Conservation (phyloP, 1,284 basidiomycete genomes). For the Anthracocystis setariae region DNA sequence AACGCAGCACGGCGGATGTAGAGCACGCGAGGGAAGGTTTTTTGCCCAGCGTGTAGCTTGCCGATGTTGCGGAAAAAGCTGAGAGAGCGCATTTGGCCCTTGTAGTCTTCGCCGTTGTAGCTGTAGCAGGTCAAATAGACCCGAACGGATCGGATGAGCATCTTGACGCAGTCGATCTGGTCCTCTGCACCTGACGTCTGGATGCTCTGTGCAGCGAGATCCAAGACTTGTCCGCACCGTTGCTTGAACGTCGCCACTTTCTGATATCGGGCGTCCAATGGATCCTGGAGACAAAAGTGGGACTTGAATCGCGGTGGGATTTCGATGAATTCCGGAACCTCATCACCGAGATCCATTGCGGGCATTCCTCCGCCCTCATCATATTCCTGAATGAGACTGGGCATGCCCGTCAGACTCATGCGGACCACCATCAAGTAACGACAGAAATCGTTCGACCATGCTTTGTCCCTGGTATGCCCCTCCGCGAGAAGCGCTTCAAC, state of each 20-base stretch:
- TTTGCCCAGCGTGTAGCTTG: conserved; percentile 78
- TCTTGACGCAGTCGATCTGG: conserved; percentile 86
- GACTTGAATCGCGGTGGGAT: conserved; percentile 69
- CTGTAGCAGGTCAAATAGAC: conserved; percentile 61
- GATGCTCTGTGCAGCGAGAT: conserved; percentile 74
- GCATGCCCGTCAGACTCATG: conserved; percentile 78
- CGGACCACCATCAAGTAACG: conserved; percentile 74
- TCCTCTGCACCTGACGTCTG: conserved; percentile 77
- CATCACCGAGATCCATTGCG: conserved; percentile 74
- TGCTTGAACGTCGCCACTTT: conserved; percentile 74
- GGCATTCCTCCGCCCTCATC: conserved; percentile 73
- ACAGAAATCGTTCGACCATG: conserved; percentile 92
- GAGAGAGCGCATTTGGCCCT: conserved; percentile 52
- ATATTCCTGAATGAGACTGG: conserved; percentile 73
- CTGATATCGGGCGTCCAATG: conserved; percentile 80
- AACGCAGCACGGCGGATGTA: conserved; percentile 81
- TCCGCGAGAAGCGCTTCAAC: conserved; percentile 73
- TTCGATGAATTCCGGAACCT: conserved; percentile 76
- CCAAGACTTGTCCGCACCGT: conserved; percentile 78
- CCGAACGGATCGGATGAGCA: conserved; percentile 68
- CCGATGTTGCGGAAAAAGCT: conserved; percentile 60
- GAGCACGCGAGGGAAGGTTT: conserved; percentile 78
- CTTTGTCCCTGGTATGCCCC: conserved; percentile 48
- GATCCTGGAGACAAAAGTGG: conserved; percentile 80
- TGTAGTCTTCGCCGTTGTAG: conserved; percentile 67